phyloP scores from a whole-genome alignment of 1,284 basidiomycete genomes.

The Leccinum angustisporum region DNA sequence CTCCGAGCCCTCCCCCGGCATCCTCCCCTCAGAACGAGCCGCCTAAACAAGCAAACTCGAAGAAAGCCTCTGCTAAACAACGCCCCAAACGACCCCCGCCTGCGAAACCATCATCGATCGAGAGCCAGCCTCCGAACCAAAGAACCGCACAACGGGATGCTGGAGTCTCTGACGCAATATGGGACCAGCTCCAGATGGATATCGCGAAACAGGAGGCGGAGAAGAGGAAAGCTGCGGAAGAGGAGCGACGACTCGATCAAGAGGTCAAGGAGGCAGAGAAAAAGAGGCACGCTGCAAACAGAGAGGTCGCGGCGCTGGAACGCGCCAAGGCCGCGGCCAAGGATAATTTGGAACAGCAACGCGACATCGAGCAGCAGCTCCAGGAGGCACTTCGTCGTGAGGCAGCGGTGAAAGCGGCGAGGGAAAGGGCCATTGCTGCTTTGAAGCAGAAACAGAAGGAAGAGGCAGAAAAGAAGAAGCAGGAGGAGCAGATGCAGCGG shows the following conservation, averaged over 20 bases:
- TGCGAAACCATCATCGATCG: neutral
- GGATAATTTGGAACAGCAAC: constrained; percentile 13
- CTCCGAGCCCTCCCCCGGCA: neutral
- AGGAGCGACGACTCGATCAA: constrained; percentile 28
- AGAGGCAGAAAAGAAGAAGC: constrained; percentile 35
- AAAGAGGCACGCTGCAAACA: constrained; percentile 10
- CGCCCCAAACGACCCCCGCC: constrained; percentile 6
- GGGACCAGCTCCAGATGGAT: constrained; percentile 45
- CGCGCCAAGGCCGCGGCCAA: constrained; percentile 23
- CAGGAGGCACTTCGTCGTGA: constrained; percentile 28
- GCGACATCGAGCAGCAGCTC: constrained; percentile 24
- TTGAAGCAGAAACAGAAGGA: constrained; percentile 39
- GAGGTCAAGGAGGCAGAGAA: constrained; percentile 16
- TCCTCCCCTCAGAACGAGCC: constrained; percentile 1
- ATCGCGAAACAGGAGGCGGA: constrained; percentile 33
- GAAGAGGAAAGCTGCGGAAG: constrained; percentile 24
- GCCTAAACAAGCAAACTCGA: neutral
- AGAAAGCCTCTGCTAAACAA: neutral
- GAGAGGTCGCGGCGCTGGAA: constrained; percentile 3
- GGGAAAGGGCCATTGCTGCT: constrained; percentile 36
- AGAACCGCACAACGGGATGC: constrained; percentile 37
- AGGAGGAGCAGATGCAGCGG: constrained; percentile 42
- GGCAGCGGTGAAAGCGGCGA: constrained; percentile 25
- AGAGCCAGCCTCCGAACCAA: neutral
- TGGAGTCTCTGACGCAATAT: constrained; percentile 47